Conservation (phyloP, 768 basidiomycete species). For the Tulasnella sp. region DNA sequence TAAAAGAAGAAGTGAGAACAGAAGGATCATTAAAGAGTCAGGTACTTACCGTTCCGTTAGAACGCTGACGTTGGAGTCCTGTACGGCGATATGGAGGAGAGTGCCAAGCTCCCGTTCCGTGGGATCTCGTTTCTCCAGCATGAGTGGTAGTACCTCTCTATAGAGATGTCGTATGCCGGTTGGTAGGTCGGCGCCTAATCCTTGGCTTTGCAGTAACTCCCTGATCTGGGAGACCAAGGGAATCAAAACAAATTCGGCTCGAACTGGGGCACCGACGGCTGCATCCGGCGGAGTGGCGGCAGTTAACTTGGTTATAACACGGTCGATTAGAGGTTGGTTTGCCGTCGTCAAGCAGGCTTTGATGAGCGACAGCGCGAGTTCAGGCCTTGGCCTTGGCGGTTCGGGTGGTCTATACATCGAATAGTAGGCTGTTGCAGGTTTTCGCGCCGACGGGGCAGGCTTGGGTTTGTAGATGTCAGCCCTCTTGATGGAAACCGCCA, state of each 20-base stretch:
- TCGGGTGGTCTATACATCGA: background rate
- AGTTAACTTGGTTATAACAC: background rate
- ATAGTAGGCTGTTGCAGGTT: background rate
- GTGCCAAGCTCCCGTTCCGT: too few relatives aligned
- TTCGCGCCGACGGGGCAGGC: background rate
- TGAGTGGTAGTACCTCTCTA: background rate
- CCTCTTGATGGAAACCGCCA: background rate
- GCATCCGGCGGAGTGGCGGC: background rate
- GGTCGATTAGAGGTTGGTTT: background rate
- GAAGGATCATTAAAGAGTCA: too few relatives aligned
- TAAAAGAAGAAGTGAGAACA: background rate
- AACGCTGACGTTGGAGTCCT: too few relatives aligned
- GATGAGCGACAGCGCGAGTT: background rate
- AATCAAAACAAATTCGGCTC: background rate
- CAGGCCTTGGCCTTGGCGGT: constrained; percentile 28
- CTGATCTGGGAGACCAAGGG: background rate
- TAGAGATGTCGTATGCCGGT: background rate
- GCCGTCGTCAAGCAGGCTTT: background rate
- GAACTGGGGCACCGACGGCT: background rate
- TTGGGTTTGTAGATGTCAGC: background rate
- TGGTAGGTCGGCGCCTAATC: background rate
- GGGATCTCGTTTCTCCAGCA: too few relatives aligned
- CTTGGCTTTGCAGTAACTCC: background rate
- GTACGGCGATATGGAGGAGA: too few relatives aligned
- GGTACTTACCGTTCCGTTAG: too few relatives aligned